These are phyloP conservation scores for Magnaporthiopsis poae DNA, from an alignment of 2,329 filamentous ascomycete species.

Conservation along the genomic window DNA sequence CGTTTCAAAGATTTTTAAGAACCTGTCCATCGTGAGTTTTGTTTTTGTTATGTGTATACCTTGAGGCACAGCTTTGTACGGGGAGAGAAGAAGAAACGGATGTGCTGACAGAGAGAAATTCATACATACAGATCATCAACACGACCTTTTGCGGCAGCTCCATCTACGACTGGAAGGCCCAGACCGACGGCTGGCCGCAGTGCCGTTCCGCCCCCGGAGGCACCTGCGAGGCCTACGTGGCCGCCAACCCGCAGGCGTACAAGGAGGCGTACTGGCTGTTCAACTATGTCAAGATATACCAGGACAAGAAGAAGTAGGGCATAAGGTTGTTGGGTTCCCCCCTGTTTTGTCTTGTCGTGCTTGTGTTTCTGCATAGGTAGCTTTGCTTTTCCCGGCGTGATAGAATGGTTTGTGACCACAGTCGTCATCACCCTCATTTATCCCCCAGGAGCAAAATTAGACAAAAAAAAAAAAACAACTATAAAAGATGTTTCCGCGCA, in stretches of 20 bases:
- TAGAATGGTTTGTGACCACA: neutral
- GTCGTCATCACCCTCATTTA: too few species aligned
- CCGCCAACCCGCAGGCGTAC: slow-evolving; percentile 46
- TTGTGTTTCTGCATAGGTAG: neutral
- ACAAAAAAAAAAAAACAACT: neutral
- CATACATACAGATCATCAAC: slow-evolving; percentile 17
- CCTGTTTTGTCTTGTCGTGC: too few species aligned
- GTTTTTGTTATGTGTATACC: neutral
- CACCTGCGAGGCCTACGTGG: slow-evolving; percentile 44
- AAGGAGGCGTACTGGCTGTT: slow-evolving; percentile 49
- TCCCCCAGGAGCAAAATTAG: neutral
- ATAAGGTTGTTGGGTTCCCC: neutral
- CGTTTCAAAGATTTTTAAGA: slow-evolving; percentile 42
- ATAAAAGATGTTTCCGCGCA: too few species aligned
- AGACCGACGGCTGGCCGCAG: slow-evolving; percentile 13
- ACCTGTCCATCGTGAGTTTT: slow-evolving; percentile 16
- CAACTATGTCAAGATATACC: slow-evolving; percentile 37
- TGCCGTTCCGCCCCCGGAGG: slow-evolving; percentile 13
- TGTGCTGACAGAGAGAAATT: neutral
- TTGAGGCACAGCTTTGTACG: neutral
- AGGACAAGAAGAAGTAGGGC: slow-evolving; percentile 1
- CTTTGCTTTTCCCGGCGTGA: neutral
- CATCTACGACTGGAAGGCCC: slow-evolving; percentile 45
- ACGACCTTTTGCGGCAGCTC: slow-evolving; percentile 22
- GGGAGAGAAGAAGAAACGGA: neutral